phyloP scores from a whole-genome alignment of 78 protist genomes.

The Mantamonas sphyraenae region DNA sequence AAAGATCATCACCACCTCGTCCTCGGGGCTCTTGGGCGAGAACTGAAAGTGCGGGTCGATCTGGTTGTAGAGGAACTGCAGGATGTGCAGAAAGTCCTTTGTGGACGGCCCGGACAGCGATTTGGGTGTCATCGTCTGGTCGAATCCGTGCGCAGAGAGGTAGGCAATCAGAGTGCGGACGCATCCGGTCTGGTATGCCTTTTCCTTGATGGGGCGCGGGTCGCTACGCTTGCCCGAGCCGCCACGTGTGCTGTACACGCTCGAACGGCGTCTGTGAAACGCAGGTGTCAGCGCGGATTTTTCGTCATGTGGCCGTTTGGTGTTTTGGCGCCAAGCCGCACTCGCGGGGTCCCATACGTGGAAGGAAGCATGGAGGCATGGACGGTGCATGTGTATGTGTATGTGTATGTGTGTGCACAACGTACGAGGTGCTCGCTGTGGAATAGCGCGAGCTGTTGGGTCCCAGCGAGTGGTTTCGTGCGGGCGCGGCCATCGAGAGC shows the following conservation, averaged over 20 bases:
- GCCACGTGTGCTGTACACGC: background rate
- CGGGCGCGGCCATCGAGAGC: background rate
- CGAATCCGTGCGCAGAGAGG: background rate
- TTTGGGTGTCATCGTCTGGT: background rate
- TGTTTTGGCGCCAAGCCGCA: background rate
- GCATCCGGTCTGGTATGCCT: background rate
- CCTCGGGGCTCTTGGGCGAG: background rate
- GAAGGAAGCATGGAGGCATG: background rate
- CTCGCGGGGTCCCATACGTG: background rate
- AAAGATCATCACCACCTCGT: background rate
- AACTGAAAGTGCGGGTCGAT: background rate
- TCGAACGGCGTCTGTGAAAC: background rate
- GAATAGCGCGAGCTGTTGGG: background rate
- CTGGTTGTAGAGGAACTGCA: background rate
- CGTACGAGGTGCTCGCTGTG: background rate
- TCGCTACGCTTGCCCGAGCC: background rate
- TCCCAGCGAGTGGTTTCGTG: background rate
- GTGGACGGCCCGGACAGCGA: background rate
- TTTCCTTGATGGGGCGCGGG: background rate
- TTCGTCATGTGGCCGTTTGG: background rate
- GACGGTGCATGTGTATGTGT: background rate
- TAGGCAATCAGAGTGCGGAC: background rate
- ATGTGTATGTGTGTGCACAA: background rate
- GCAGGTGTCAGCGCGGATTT: background rate
- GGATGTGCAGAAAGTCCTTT: conserved; percentile 2